Evolutionary conservation across 441 rosid genomes (phyloP).

Genomic region (Hura crepitans): DNA sequence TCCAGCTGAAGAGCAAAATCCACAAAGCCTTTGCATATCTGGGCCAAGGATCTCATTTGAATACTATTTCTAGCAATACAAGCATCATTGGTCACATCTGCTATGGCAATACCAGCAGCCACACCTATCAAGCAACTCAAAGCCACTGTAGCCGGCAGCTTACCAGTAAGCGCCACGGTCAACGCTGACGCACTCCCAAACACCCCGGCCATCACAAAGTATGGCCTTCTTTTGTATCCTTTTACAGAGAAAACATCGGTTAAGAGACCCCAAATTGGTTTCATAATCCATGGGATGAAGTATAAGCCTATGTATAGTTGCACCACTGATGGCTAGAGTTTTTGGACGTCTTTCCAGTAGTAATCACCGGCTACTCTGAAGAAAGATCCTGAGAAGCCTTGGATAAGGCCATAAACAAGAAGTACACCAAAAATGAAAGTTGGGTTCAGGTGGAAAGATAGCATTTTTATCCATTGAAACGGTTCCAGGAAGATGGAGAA

Average conservation of each 20-base stretch:
- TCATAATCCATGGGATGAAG: constrained; percentile 79
- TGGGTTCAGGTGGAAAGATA: constrained; percentile 50
- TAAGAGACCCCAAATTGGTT: constrained; percentile 76
- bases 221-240: constrained; percentile 71
- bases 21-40: constrained; percentile 80
- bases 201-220: constrained; percentile 62
- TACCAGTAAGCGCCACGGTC: constrained; percentile 41
- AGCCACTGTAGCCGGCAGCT: constrained; percentile 46
- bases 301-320: constrained; percentile 66
- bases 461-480: constrained; percentile 67
- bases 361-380: constrained; percentile 67
- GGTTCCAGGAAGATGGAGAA: constrained; percentile 50
- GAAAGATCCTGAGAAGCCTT: constrained; percentile 64
- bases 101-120: constrained; percentile 68
- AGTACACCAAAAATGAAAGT: constrained; percentile 58
- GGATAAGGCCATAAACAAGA: constrained; percentile 69
- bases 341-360: constrained; percentile 78
- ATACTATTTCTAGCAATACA: constrained; percentile 73
- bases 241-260: constrained; percentile 66
- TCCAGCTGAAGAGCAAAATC: constrained; percentile 69
- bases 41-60: constrained; percentile 52
- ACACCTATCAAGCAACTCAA: constrained; percentile 58
- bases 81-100: constrained; percentile 82
- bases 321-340: constrained; percentile 57
- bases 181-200: constrained; percentile 49